Base-by-base conservation (phyloP, 2,329 filamentous ascomycete genomes). In the Keithomyces neogunnii region DNA sequence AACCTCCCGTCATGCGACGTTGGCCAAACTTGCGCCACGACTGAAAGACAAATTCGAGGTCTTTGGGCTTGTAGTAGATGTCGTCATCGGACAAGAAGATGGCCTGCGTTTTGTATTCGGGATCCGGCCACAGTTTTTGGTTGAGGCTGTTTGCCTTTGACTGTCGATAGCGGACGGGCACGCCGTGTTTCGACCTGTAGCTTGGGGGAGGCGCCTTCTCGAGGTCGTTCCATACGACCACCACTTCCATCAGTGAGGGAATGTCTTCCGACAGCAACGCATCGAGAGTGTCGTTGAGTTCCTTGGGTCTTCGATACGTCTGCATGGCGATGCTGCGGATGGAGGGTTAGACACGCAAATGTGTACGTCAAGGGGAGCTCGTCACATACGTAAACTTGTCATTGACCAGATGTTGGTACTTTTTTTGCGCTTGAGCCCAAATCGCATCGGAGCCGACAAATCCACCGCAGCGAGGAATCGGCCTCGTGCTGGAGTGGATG, bases 1-100 rank as follows among this genome's bases (percentile, higher is more conserved):
- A 62, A 2, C 66, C 67, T 1, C 69, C 69, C 0, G 62, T 62
- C 39, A 71, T 55, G 19, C 67, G 57, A 47, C 65, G 53, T 31
- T 57, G 62, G 36, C 68, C 69, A 42, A 68, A 68, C 51, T 66
- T 63, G 55, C 69, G 68, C 69, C 69, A 71, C 11, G 63, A 59
- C 48, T 71, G 67, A 49, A 71, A 71, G 28, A 63, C 66, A n/a
- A 69, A 71, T 10, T 71, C 68, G 13, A 71, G 62, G 45, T 71
- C 69, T 3, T 55, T 51, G 26, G 68, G 68, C 31, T 62, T 58
- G 56, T 68, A 71, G 56, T 66, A 69, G 19, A 70, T 66, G 51
- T 71, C 69, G 51, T 71, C 69, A 42, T 71, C 69, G 19, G 64
- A 66, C 8, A 70, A 61, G 28, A 71, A 64, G n/a, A 71, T 62